Evolutionary conservation across 352 stramenopile species (phyloP), one percentile per base, ranked within the genome.

Genomic region (Phytopythium montanum): DNA sequence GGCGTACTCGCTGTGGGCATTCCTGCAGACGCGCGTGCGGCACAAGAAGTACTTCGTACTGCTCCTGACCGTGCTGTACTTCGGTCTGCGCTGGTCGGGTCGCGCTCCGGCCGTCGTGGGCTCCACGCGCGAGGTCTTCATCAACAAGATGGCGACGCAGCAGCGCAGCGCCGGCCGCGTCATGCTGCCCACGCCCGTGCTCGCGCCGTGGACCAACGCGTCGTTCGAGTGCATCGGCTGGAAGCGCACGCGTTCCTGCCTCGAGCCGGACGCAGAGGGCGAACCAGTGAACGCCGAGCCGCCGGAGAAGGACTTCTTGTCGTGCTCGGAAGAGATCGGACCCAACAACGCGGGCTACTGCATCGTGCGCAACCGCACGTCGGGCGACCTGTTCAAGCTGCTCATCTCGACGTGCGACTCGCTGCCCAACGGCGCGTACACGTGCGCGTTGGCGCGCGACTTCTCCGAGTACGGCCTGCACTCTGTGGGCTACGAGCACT

Each of bases 171-270:
- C 83, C 49, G 78, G 76, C 21, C 76, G 82, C 41, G 66, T 73
- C 65, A 88, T 90, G 71, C 52, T 66, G 28, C 76, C 80, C 3
- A 88, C 80, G 38, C 69, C 68, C 8, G 71, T 95, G 46, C 53
- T 70, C 0, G 66, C 78, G 36, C 70, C 82, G 0, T 95, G 85
- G 85, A 90, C 79, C 5, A 86, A 92, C 59, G 72, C 83, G 46
- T 77, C 76, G 57, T 95, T 90, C 51, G 85, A 95, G 66, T 95
- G 85, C 59, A 72, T 95, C 39, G 83, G 83, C 46, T 95, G 85
- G 85, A 91, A 95, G 60, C 81, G 81, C 38, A 88, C 86, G 39
- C 76, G 93, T n/a, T 79, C 81, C 56, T 95, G 85, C 50, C 62
- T 61, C 38, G 72, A 79, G 36, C 64, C 82, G 45, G 71, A 83